Evolutionary conservation across 345 rosid species (phyloP).

Genomic region (Camelina laxa): DNA sequence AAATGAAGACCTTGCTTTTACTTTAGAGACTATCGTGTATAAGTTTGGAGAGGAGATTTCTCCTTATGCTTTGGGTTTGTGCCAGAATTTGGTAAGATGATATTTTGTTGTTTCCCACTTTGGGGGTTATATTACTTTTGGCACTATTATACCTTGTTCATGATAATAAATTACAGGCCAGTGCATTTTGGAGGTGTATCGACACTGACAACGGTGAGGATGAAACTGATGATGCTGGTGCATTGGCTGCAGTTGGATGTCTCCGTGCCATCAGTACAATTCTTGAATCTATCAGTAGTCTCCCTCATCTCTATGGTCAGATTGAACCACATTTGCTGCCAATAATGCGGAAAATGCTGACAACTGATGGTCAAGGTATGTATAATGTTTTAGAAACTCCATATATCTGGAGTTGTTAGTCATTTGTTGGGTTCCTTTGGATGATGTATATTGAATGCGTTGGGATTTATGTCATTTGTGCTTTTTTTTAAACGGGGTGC

Average conservation of each 20-base stretch:
- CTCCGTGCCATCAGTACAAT: conserved; percentile 96
- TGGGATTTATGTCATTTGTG: conserved; percentile 18
- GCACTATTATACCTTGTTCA: conserved; percentile 33
- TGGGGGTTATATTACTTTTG: conserved; percentile 1
- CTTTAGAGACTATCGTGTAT: conserved; percentile 89
- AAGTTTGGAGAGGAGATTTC: conserved; percentile 98
- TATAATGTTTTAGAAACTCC: conserved; percentile 9
- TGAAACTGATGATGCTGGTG: conserved; percentile 92
- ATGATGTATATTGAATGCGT: conserved; percentile 15
- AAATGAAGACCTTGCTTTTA: conserved; percentile 96
- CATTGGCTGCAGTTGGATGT: conserved; percentile 97
- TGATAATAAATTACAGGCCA: conserved; percentile 60
- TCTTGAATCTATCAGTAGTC: conserved; percentile 91
- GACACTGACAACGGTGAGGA: conserved; percentile 85
- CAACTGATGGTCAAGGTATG: conserved; percentile 97
- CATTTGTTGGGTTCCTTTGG: conserved; percentile 21
- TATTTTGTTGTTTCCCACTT: conserved; percentile 15
- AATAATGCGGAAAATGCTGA: conserved; percentile 92
- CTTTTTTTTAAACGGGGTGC: conserved; percentile 12
- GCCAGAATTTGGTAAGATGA: conserved; percentile 92
- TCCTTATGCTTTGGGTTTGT: conserved; percentile 90
- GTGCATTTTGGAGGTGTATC: conserved; percentile 96
- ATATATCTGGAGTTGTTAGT: conserved; percentile 2
- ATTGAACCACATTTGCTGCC: conserved; percentile 88
- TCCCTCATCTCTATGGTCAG: conserved; percentile 87